Evolutionary conservation across 495 filamentous ascomycete genomes (phyloP).

Genomic region (Neurospora discreta): DNA sequence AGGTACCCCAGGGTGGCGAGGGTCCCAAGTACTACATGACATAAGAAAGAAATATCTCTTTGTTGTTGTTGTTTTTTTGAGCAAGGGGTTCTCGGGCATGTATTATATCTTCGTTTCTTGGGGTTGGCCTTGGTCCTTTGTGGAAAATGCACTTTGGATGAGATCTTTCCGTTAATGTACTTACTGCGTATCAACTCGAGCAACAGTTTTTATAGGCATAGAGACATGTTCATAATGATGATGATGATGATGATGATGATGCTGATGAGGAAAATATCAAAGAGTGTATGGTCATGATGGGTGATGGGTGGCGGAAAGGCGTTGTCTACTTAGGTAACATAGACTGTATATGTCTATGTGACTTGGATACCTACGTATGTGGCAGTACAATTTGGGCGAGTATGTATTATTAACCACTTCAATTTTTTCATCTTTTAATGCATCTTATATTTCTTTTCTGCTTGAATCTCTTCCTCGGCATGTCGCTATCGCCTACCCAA

Average conservation of each 20-base stretch:
- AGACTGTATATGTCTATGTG: too few relatives aligned
- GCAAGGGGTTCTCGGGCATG: not conserved
- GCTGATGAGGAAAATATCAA: not conserved
- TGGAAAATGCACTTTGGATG: not conserved
- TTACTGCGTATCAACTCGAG: not conserved
- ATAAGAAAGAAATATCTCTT: slow-evolving; percentile 19
- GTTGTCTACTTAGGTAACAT: too few relatives aligned
- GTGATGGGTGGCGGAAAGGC: too few relatives aligned
- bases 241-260: not conserved
- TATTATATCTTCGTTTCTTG: not conserved
- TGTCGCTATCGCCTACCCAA: too few relatives aligned
- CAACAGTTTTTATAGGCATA: not conserved
- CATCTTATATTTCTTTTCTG: too few relatives aligned
- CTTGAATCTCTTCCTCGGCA: too few relatives aligned
- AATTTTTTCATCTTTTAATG: too few relatives aligned
- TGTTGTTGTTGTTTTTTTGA: not conserved
- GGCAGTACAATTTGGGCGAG: too few relatives aligned
- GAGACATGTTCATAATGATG: too few relatives aligned
- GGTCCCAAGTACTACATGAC: slow-evolving; percentile 97
- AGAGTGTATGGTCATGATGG: too few relatives aligned
- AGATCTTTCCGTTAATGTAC: not conserved
- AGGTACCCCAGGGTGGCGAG: slow-evolving; percentile 89
- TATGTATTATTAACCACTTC: too few relatives aligned
- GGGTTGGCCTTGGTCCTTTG: not conserved
- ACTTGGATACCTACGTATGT: too few relatives aligned